Evolutionary conservation across 352 stramenopile species (phyloP).

Genomic region (Phytophthora pisi): DNA sequence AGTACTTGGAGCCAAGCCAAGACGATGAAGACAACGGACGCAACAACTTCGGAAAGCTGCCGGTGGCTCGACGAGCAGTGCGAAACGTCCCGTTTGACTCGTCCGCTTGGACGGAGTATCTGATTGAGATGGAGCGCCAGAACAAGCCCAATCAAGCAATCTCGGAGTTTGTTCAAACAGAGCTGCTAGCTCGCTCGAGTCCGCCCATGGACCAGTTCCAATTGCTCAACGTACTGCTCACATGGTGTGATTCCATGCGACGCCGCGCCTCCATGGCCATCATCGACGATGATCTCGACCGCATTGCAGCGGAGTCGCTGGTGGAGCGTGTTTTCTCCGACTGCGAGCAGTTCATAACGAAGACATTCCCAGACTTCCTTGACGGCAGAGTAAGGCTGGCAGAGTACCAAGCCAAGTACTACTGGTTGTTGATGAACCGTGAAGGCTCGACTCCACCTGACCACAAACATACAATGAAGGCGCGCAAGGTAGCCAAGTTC

Average conservation of each 20-base stretch:
- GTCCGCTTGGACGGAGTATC: conserved; percentile 52
- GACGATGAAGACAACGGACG: not conserved
- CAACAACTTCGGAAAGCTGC: conserved; percentile 18
- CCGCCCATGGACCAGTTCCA: conserved; percentile 67
- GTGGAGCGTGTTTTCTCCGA: conserved; percentile 37
- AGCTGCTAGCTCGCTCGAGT: conserved; percentile 40
- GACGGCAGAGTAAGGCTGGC: conserved; percentile 38
- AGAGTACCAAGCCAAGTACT: conserved; percentile 61
- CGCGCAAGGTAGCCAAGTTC: conserved; percentile 34
- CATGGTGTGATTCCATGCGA: conserved; percentile 50
- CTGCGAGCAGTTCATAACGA: conserved; percentile 42
- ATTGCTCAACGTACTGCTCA: conserved; percentile 51
- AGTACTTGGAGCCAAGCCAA: conserved; percentile 35
- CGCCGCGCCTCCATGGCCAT: conserved; percentile 25
- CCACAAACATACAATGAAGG: conserved; percentile 8
- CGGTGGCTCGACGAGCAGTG: conserved; percentile 43
- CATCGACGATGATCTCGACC: conserved; percentile 14
- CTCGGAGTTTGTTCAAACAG: conserved; percentile 25
- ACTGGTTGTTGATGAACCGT: conserved; percentile 31
- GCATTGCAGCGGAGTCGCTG: conserved; percentile 29
- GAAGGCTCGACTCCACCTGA: conserved; percentile 3
- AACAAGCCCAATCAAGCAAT: conserved; percentile 19
- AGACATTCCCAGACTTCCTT: conserved; percentile 42
- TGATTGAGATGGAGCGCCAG: conserved; percentile 58
- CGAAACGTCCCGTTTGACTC: conserved; percentile 79